A percentile compares a stretch with the other conserved stretches of the same genome.
Conservation (phyloP, 2,329 filamentous ascomycete genomes). For the Chaetomium sp. region DNA sequence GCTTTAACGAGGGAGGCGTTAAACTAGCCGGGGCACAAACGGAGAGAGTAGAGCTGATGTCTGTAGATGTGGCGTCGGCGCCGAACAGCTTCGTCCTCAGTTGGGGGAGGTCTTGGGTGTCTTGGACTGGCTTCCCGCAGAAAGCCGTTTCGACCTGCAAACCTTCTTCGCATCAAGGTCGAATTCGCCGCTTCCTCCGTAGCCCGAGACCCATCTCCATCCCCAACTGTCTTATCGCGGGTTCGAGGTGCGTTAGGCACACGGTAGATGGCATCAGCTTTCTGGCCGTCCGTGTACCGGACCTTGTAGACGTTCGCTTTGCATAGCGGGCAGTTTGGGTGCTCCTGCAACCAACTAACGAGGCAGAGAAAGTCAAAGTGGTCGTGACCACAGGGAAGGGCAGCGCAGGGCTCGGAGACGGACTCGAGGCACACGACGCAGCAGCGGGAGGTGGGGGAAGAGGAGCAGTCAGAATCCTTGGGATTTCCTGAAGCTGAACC, state of each 20-base stretch:
- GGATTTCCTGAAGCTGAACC: background rate
- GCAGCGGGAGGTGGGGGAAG: constrained; percentile 49
- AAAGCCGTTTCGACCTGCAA: background rate
- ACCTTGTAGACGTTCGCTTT: constrained; percentile 51
- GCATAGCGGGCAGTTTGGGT: constrained; percentile 73
- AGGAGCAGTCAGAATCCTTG: constrained; percentile 17
- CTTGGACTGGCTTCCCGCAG: constrained; percentile 1
- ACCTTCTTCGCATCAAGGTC: constrained; percentile 10
- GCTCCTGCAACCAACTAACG: constrained; percentile 70
- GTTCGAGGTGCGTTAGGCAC: constrained; percentile 27
- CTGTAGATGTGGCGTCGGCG: constrained; percentile 68
- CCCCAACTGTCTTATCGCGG: background rate
- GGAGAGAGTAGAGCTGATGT: constrained; percentile 65
- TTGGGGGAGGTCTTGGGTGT: constrained; percentile 19
- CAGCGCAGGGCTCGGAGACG: constrained; percentile 64
- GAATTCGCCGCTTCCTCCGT: background rate
- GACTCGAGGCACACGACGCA: constrained; percentile 85
- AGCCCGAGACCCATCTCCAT: background rate
- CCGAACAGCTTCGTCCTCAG: constrained; percentile 36
- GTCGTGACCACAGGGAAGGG: constrained; percentile 69
- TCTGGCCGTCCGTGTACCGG: constrained; percentile 41
- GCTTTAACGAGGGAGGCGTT: too few species aligned
- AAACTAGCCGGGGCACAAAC: constrained; percentile 2
- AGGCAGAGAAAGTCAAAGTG: constrained; percentile 85
- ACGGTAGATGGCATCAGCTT: constrained; percentile 38